These are phyloP conservation scores for Aspergillus hancockii DNA, from an alignment of 495 filamentous ascomycete species.

Conservation along the genomic window DNA sequence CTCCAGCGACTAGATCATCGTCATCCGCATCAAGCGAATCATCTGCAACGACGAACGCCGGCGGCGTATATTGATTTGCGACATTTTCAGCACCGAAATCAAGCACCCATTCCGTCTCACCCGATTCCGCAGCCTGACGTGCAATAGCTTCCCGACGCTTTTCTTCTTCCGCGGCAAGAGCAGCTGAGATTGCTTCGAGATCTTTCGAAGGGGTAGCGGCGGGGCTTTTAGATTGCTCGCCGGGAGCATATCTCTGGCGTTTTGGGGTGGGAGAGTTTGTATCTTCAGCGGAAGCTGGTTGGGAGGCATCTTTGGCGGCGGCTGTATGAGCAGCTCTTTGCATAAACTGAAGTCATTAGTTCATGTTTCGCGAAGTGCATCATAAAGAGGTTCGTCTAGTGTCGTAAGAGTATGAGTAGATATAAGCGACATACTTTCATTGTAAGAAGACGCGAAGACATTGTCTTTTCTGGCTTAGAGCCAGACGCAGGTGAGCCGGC, in stretches of 20 bases:
- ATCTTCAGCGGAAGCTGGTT: constrained; percentile 38
- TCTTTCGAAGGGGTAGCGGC: constrained; percentile 35
- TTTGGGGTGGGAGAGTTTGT: constrained; percentile 40
- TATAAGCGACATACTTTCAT: constrained; percentile 67
- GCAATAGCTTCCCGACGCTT: constrained; percentile 72
- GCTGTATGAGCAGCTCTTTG: constrained; percentile 74
- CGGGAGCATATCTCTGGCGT: constrained; percentile 43
- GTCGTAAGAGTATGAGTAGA: too few relatives aligned
- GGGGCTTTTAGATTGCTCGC: constrained; percentile 25
- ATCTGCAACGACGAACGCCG: constrained; percentile 36
- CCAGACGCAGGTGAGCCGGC: constrained; percentile 28
- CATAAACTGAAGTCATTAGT: constrained; percentile 69
- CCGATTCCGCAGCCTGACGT: constrained; percentile 68
- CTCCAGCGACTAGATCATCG: constrained; percentile 32
- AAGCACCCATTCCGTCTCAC: constrained; percentile 88
- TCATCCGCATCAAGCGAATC: constrained; percentile 41
- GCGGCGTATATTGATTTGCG: constrained; percentile 20
- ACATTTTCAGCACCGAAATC: constrained; percentile 30
- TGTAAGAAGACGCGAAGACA: constrained; percentile 87
- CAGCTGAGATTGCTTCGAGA: constrained; percentile 65
- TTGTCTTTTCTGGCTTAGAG: constrained; percentile 60
- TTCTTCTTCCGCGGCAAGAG: constrained; percentile 71
- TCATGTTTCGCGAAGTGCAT: constrained; percentile 12
- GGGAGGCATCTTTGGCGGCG: constrained; percentile 42
- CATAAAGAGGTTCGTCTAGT: neutral